A percentile compares a stretch with the other conserved stretches of the same genome.
These are phyloP conservation scores for Arabis alpina DNA, from an alignment of 345 rosid species.

Conservation along the genomic window DNA sequence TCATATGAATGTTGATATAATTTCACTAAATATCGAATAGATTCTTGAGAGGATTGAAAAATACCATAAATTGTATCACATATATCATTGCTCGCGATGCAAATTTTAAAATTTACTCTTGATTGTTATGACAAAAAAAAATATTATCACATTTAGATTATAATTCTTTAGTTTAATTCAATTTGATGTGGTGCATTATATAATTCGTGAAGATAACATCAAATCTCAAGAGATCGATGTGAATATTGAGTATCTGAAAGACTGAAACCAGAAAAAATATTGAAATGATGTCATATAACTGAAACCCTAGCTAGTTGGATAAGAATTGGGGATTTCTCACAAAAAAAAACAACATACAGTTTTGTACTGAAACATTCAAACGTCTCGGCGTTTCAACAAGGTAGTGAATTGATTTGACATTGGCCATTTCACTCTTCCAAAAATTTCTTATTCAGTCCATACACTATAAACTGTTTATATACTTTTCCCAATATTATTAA, in stretches of 20 bases:
- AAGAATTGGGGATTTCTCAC: neutral
- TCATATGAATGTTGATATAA: no score
- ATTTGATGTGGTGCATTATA: no score
- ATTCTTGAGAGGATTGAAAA: no score
- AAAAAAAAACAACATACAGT: neutral
- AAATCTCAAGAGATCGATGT: constrained; percentile 13
- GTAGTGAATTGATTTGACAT: neutral
- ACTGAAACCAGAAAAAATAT: neutral
- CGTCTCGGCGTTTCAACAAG: constrained; percentile 6
- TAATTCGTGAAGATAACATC: neutral
- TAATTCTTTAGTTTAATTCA: no score
- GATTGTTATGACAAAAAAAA: no score
- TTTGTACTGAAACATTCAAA: constrained; percentile 17
- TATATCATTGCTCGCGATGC: no score
- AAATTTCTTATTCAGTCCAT: constrained; percentile 1
- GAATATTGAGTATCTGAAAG: neutral
- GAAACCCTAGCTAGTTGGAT: constrained; percentile 34
- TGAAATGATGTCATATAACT: neutral
- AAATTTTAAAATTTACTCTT: no score
- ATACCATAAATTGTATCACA: no score
- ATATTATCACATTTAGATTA: no score
- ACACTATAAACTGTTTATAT: constrained; percentile 7
- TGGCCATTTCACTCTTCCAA: neutral
- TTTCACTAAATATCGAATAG: no score
- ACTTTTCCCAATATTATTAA: neutral